Percentiles rank a stretch among this genome's conserved stretches.
Evolutionary conservation across 257 asterid species (phyloP).

Genomic region (Verbascum thapsus): DNA sequence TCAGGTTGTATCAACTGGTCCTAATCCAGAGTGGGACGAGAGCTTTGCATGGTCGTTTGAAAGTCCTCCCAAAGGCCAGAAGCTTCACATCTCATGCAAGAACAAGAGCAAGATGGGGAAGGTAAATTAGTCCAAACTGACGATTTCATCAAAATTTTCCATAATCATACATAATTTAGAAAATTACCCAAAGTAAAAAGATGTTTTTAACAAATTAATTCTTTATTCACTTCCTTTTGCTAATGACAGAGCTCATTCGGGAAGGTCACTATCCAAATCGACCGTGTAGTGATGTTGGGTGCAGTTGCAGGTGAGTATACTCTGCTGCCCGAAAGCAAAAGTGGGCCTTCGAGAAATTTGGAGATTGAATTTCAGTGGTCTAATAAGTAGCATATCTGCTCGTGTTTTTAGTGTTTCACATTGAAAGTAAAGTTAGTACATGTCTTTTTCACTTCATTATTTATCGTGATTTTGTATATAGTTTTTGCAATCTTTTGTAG

Average conservation of each 20-base stretch:
- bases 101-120: slow-evolving; percentile 99
- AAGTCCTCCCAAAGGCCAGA: slow-evolving; percentile 99
- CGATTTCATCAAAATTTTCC: too few relatives aligned
- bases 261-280: slow-evolving; percentile 95
- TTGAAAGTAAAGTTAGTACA: slow-evolving; percentile 18
- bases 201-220: neutral
- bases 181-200: too few relatives aligned
- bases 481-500: slow-evolving; percentile 31
- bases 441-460: slow-evolving; percentile 23
- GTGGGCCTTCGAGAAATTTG: slow-evolving; percentile 88
- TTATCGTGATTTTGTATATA: slow-evolving; percentile 46
- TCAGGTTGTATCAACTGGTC: slow-evolving; percentile 92
- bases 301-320: slow-evolving; percentile 97
- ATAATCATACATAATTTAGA: too few relatives aligned
- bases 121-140: slow-evolving; percentile 40
- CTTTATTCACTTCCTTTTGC: neutral
- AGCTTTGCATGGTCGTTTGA: slow-evolving; percentile 94
- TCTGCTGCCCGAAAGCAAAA: slow-evolving; percentile 85
- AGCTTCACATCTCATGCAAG: slow-evolving; percentile 99
- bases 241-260: slow-evolving; percentile 86
- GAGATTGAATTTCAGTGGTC: slow-evolving; percentile 98
- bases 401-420: slow-evolving; percentile 20
- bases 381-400: slow-evolving; percentile 39
- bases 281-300: slow-evolving; percentile 97
- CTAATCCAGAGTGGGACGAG: slow-evolving; percentile 97